Percentiles rank a stretch among this genome's conserved stretches.
Evolutionary conservation across 2,329 filamentous ascomycete genomes (phyloP).

Genomic region (Aspergillus sp.): DNA sequence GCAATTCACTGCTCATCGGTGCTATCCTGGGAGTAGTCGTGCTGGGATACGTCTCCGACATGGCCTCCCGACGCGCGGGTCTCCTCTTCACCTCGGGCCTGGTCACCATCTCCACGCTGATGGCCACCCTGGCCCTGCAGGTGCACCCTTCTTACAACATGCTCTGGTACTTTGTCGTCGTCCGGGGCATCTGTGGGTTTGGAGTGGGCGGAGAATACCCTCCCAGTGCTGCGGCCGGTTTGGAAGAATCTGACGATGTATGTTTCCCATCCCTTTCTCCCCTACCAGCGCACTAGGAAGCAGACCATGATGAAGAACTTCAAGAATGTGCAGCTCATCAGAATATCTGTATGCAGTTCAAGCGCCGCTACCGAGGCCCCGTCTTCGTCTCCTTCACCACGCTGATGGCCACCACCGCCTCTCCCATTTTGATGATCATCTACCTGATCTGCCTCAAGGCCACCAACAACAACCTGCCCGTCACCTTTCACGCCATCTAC

Average conservation of each 20-base stretch:
- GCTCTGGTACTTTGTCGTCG: constrained; percentile 42
- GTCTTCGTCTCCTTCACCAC: constrained; percentile 40
- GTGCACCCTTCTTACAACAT: constrained; percentile 36
- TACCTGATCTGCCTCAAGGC: constrained; percentile 39
- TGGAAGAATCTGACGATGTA: constrained; percentile 39
- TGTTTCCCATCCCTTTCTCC: neutral
- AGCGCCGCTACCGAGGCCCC: constrained; percentile 33
- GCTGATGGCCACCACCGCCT: constrained; percentile 37
- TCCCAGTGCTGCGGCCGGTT: constrained; percentile 39
- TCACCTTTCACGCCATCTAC: constrained; percentile 35
- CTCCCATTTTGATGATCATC: constrained; percentile 38
- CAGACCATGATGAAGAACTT: neutral
- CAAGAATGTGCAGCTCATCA: neutral
- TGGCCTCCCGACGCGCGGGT: constrained; percentile 30
- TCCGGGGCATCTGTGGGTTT: constrained; percentile 40
- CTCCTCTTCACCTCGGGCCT: constrained; percentile 32
- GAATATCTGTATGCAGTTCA: constrained; percentile 14
- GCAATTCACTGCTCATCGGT: constrained; percentile 32
- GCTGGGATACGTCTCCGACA: constrained; percentile 32
- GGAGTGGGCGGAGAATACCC: constrained; percentile 44
- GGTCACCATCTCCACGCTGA: constrained; percentile 31
- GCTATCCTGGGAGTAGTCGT: constrained; percentile 32
- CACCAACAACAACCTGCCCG: constrained; percentile 36
- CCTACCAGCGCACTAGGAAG: too few species aligned
- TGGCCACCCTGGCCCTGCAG: constrained; percentile 42